Evolutionary conservation across 2,329 filamentous ascomycete species (phyloP).

Genomic region (Colletotrichum endophyticum): DNA sequence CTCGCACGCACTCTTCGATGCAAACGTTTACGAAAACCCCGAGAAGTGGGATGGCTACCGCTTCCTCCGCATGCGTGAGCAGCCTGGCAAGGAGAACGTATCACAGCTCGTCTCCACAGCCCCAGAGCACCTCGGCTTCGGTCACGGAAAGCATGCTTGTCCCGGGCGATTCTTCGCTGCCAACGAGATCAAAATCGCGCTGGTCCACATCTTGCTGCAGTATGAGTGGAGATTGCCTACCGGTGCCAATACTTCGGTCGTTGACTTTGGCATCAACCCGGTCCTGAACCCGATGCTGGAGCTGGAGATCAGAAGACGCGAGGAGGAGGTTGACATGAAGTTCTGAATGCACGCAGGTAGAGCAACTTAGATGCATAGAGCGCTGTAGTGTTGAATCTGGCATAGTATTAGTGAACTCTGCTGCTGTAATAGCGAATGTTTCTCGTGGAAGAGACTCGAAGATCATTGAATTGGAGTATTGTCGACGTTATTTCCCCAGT

Average conservation of each 20-base stretch:
- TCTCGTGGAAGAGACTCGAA: neutral
- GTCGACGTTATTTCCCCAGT: neutral
- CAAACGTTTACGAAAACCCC: neutral
- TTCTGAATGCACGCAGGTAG: neutral
- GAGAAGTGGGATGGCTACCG: neutral
- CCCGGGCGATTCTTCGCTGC: conserved; percentile 42
- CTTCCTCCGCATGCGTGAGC: conserved; percentile 2
- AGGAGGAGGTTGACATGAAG: neutral
- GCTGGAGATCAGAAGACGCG: neutral
- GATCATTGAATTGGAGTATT: neutral
- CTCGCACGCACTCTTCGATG: neutral
- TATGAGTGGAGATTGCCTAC: conserved; percentile 1
- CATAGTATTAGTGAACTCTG: neutral
- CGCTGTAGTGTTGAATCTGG: neutral
- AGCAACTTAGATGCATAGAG: accelerated
- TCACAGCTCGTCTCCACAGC: conserved; percentile 45
- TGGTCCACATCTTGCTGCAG: neutral
- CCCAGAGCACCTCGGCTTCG: conserved; percentile 38
- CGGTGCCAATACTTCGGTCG: neutral
- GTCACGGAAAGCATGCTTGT: conserved; percentile 40
- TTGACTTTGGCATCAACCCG: neutral
- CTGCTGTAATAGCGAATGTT: accelerated
- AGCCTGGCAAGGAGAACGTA: conserved; percentile 11
- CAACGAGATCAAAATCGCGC: conserved; percentile 38
- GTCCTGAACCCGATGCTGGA: neutral